Conservation (phyloP, 805 yeast species). For the Ogataea ramenticola region DNA sequence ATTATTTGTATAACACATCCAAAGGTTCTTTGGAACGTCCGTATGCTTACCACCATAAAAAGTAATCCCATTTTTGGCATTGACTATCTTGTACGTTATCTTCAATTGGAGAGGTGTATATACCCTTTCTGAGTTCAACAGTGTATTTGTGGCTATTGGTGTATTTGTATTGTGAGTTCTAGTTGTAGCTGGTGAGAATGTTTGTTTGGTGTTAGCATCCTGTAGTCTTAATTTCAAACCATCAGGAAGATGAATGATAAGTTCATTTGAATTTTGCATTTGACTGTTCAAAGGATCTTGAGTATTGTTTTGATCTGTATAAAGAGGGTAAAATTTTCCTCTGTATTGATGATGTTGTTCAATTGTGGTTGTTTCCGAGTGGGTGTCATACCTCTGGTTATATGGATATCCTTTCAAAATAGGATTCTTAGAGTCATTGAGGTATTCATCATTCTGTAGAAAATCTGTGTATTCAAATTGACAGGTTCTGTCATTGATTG, state of each 20-base stretch:
- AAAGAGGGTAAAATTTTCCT: conserved; percentile 44
- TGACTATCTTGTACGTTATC: conserved; percentile 56
- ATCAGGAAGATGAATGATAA: conserved; percentile 58
- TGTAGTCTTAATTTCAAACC: conserved; percentile 54
- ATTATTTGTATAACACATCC: conserved; percentile 87
- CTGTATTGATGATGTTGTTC: conserved; percentile 56
- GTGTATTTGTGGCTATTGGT: conserved; percentile 26
- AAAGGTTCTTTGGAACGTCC: conserved; percentile 36
- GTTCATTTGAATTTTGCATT: conserved; percentile 50
- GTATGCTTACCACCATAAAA: conserved; percentile 60
- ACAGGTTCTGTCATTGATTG: conserved; percentile 55
- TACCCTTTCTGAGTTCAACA: conserved; percentile 33
- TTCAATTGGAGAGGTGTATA: conserved; percentile 70
- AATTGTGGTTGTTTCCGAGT: conserved; percentile 32
- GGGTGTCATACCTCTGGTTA: conserved; percentile 31
- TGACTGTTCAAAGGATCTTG: conserved; percentile 19
- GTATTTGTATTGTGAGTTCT: conserved; percentile 28
- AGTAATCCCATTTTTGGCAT: conserved; percentile 66
- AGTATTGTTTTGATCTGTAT: conserved; percentile 35
- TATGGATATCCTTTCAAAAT: conserved; percentile 23
- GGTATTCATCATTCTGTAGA: conserved; percentile 27
- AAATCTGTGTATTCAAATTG: conserved; percentile 51
- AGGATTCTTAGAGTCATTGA: conserved; percentile 24
- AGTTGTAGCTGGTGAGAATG: conserved; percentile 27
- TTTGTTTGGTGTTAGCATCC: conserved; percentile 33